These are phyloP conservation scores for Olyra latifolia DNA, from an alignment of 176 grass and related monocot genomes.

Conservation along the genomic window DNA sequence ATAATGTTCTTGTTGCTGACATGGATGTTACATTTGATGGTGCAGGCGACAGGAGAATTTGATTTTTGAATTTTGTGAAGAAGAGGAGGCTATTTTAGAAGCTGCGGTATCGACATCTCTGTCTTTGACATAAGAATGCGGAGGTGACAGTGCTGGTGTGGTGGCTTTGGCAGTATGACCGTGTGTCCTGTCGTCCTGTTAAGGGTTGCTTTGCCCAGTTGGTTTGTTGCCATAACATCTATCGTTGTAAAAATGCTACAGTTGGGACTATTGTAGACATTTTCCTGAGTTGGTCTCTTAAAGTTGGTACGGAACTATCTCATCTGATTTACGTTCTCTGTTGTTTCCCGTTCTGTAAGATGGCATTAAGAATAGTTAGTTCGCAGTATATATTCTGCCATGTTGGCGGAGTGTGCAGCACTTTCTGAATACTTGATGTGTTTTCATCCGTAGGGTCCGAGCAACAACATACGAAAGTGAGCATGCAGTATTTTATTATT, in stretches of 20 bases:
- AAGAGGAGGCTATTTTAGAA: conserved; percentile 52
- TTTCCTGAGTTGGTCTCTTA: conserved; percentile 29
- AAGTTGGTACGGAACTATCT: conserved; percentile 21
- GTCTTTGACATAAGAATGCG: conserved; percentile 52
- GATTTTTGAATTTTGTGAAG: conserved; percentile 58
- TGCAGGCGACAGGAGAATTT: conserved; percentile 68
- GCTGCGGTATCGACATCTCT: conserved; percentile 43
- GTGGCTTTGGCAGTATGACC: conserved; percentile 25
- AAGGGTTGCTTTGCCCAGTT: conserved; percentile 31
- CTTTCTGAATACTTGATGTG: not conserved
- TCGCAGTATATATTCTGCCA: not conserved
- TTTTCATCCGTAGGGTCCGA: not conserved
- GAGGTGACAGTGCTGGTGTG: conserved; percentile 33
- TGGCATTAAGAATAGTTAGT: not conserved
- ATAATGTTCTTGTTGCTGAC: not conserved
- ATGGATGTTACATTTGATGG: conserved; percentile 4
- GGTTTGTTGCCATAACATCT: conserved; percentile 32
- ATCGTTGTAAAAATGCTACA: conserved; percentile 49
- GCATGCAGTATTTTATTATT: too few relatives aligned
- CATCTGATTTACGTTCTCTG: conserved; percentile 23
- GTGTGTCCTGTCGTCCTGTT: conserved; percentile 25
- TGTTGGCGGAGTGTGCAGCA: not conserved
- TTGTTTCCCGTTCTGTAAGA: conserved; percentile 8
- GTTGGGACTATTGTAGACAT: conserved; percentile 34
- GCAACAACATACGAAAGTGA: not conserved